Conservation (phyloP, 176 grass and related monocot genomes). For the Melocanna baccifera region DNA sequence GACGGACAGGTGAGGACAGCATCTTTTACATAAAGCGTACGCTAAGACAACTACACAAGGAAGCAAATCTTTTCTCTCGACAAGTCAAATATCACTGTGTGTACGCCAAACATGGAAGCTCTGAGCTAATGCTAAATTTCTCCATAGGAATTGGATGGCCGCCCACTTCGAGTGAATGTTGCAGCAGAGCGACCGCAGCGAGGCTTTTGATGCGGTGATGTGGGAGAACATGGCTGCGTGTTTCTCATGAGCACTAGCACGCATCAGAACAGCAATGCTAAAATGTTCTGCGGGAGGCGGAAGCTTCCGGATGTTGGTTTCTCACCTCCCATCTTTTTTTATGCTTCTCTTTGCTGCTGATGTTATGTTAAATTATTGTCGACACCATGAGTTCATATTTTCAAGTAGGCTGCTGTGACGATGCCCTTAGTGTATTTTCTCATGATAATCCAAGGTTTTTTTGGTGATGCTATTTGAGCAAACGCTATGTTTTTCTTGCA, state of each 20-base stretch:
- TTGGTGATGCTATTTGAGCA: not conserved
- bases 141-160: constrained; percentile 64
- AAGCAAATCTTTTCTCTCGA: not conserved
- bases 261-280: not conserved
- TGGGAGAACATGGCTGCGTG: not conserved
- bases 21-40: not conserved
- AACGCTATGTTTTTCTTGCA: not conserved
- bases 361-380: constrained; percentile 21
- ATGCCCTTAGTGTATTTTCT: not conserved
- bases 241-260: not conserved
- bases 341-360: constrained; percentile 10
- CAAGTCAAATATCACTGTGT: not conserved
- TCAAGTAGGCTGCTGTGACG: constrained; percentile 34
- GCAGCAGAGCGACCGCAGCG: constrained; percentile 61
- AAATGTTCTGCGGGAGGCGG: not conserved
- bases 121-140: not conserved
- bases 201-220: constrained; percentile 37
- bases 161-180: constrained; percentile 70
- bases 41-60: not conserved
- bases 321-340: not conserved
- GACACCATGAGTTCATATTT: constrained; percentile 29
- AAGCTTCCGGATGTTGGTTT: constrained; percentile 27
- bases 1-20: constrained; percentile 72
- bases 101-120: not conserved
- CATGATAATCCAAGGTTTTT: constrained; percentile 7